Base-by-base conservation (phyloP, 768 basidiomycete genomes). In the Calocybe indica region DNA sequence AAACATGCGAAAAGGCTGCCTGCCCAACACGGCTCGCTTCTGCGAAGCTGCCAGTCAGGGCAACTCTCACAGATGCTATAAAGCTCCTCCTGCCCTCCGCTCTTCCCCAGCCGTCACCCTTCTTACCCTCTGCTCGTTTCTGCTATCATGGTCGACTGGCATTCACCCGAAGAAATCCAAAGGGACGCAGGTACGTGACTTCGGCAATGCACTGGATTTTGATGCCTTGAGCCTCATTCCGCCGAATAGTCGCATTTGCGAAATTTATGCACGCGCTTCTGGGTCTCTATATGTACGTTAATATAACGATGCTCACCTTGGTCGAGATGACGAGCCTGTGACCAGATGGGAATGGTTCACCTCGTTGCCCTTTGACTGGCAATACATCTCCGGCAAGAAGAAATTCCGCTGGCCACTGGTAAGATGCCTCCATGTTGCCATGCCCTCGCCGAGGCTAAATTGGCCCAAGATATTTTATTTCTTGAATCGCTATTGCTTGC, bases 391-490 rank as follows among this genome's bases (percentile, higher is more conserved):
- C 9, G 70, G 82, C 37, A 74, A 73, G 62, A 78, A 74, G 54
- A 67, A 55, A 40, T 85, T 85, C 62, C 73, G 66, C 39, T 85
- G 84, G 84, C 83, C 84, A 43, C 63, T 86, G 78, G 83, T 85
- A 58, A 37, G 67, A 42, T 10, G 45, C 7, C 22, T 42, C 3
- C 39, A 50, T 30, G 22, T 22, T 4, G 22, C 22, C 22, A 22
- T 22, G 22, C 22, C 4, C 22, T 22, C 22, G 4, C 22, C 22
- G 22, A 22, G 15, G 30, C 41, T 52, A 37, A 51, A 10, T 48
- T 32, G 52, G 15, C 12, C 5, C 3, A 48, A 85, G 83, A 64
- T 73, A 39, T 84, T 85, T 58, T 87, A 87, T 61, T 86, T 87
- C 62, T 61, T 80, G 40, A 80, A 82, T 53, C 77, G 85, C 43